Base-by-base conservation (phyloP, 352 stramenopile species). In the Pythium rishiriense region DNA sequence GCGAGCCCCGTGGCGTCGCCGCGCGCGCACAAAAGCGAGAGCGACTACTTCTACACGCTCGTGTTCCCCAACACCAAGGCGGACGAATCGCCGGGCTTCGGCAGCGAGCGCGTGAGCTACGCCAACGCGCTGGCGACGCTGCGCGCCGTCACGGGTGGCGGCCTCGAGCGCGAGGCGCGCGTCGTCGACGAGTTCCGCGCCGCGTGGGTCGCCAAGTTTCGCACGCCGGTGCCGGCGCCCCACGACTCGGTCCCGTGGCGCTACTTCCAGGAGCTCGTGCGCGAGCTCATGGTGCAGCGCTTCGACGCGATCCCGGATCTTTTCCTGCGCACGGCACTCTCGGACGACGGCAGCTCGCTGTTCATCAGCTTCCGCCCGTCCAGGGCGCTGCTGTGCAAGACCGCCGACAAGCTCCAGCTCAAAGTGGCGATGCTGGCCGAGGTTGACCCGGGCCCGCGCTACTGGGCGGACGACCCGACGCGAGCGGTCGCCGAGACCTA, bases 1-100 rank as follows among this genome's bases (percentile, higher is more conserved):
- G 46, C 64, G 8, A 88, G 79, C 33, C 73, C 79, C 7, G 70
- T 78, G 39, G 45, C 61, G 33, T 89, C 79, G 9, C 82, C 84
- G 5, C 79, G 78, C 10, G 65, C 58, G 15, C 39, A 31, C 21
- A 48, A 59, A 24, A 25, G 35, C 17, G 72, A 78, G 49, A 74
- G 57, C 50, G 75, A 80, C 33, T 92, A 85, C 68, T 85, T 80
- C 64, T 94, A 94, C 74, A 87, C 80, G 35, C 69, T 94, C 26
- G 80, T 83, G 31, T 94, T 94, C 52, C 73, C 79, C 54, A 76
- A 74, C 66, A 80, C 73, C 1, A 72, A 33, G 41, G 52, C 8
- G 31, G 25, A 11, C 10, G 35, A 24, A 51, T 42, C 37, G 61
- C 12, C 1, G 42, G 33, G 8, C 33, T 7, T 14, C 19, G 41